These are phyloP conservation scores for Boletus subparvulus DNA, from an alignment of 768 basidiomycete genomes.

Conservation along the genomic window DNA sequence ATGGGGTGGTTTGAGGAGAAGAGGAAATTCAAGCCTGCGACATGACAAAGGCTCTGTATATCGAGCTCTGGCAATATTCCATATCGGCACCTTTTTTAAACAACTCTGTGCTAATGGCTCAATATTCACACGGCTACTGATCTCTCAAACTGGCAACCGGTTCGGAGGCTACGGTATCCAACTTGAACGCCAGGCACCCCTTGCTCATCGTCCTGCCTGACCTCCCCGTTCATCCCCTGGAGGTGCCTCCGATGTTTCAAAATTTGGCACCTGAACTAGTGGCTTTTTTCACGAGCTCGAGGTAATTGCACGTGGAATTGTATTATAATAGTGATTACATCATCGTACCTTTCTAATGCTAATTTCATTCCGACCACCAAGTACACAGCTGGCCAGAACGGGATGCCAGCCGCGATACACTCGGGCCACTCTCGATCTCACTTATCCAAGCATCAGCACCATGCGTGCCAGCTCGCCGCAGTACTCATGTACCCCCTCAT, in stretches of 20 bases:
- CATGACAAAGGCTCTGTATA: conserved; percentile 42
- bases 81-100: conserved; percentile 39
- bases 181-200: background rate
- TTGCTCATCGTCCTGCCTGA: background rate
- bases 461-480: background rate
- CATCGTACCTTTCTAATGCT: conserved; percentile 26
- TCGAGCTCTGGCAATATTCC: conserved; percentile 40
- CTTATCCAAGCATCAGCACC: background rate
- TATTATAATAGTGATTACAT: conserved; percentile 22
- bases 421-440: background rate
- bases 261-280: background rate
- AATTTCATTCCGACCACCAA: conserved; percentile 15
- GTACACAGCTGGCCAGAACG: conserved; percentile 13
- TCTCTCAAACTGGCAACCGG: conserved; percentile 6
- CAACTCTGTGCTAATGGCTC: conserved; percentile 30
- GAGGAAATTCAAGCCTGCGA: conserved; percentile 35
- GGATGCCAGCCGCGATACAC: background rate
- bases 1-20: conserved; percentile 29
- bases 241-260: background rate
- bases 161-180: background rate
- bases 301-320: conserved; percentile 18
- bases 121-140: conserved; percentile 30
- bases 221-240: background rate
- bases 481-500: conserved; percentile 13
- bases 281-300: conserved; percentile 12